Evolutionary conservation across 306 rosid genomes (phyloP).

Genomic region (Inga laurina): DNA sequence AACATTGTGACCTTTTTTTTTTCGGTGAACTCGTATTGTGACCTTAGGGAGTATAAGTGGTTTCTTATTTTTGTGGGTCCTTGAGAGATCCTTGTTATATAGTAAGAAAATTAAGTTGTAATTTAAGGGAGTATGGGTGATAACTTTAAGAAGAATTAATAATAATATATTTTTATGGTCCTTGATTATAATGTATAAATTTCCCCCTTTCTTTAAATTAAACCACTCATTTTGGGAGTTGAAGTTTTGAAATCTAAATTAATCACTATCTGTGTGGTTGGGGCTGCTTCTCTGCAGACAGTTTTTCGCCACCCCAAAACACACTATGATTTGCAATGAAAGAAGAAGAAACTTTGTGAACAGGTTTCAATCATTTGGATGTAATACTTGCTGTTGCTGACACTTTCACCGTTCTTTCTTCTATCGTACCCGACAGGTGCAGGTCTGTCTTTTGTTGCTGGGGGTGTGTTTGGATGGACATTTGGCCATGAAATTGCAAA

Average conservation of each 20-base stretch:
- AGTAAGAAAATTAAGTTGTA: neutral
- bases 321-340: neutral
- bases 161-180: neutral
- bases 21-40: too few species aligned
- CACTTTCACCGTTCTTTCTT: neutral
- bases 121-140: neutral
- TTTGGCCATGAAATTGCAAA: slow-evolving; percentile 74
- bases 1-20: neutral
- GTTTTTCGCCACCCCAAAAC: neutral
- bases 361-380: neutral
- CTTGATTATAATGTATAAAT: neutral
- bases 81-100: neutral
- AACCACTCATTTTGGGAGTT: neutral
- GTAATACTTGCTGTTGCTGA: slow-evolving; percentile 25
- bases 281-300: neutral
- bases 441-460: slow-evolving; percentile 70
- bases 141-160: neutral
- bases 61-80: neutral
- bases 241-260: neutral
- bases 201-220: neutral
- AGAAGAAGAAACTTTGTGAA: neutral
- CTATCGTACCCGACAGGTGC: slow-evolving; percentile 55
- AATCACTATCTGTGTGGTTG: neutral
- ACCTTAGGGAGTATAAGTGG: neutral
- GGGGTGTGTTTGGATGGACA: slow-evolving; percentile 72